These are phyloP conservation scores for Collybiopsis luxurians DNA, from an alignment of 768 basidiomycete genomes.

Conservation along the genomic window DNA sequence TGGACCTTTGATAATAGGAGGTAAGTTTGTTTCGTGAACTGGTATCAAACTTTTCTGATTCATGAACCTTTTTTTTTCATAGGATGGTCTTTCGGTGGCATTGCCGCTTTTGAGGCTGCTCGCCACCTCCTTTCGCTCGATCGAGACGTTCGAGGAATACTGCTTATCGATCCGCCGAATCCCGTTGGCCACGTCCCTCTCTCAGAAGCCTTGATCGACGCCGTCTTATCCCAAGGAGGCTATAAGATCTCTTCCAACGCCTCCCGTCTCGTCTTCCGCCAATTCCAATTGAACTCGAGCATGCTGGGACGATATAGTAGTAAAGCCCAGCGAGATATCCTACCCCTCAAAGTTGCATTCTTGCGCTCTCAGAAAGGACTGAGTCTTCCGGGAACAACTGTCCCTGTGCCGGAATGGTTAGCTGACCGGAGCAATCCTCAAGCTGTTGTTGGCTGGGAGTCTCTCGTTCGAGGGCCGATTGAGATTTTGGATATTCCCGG, in stretches of 20 bases:
- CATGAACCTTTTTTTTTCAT: background rate
- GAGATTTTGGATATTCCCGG: background rate
- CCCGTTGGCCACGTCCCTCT: slow-evolving; percentile 53
- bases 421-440: background rate
- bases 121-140: slow-evolving; percentile 46
- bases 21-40: slow-evolving; percentile 29
- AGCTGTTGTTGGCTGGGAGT: background rate
- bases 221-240: slow-evolving; percentile 30
- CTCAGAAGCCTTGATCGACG: slow-evolving; percentile 49
- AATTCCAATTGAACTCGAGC: slow-evolving; percentile 46
- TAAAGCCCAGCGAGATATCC: too few relatives aligned
- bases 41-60: too few relatives aligned
- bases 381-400: too few relatives aligned
- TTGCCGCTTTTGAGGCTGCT: slow-evolving; percentile 64
- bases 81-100: slow-evolving; percentile 83
- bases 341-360: too few relatives aligned
- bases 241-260: slow-evolving; percentile 26
- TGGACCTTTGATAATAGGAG: slow-evolving; percentile 53
- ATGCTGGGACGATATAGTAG: slow-evolving; percentile 42
- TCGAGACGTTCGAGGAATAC: slow-evolving; percentile 47
- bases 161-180: slow-evolving; percentile 66
- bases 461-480: background rate
- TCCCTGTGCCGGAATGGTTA: background rate
- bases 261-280: slow-evolving; percentile 36
- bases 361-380: too few relatives aligned